Evolutionary conservation across 2,329 filamentous ascomycete species (phyloP), one percentile per base, ranked within the genome.

Genomic region (Chrysoporthe puriensis): DNA sequence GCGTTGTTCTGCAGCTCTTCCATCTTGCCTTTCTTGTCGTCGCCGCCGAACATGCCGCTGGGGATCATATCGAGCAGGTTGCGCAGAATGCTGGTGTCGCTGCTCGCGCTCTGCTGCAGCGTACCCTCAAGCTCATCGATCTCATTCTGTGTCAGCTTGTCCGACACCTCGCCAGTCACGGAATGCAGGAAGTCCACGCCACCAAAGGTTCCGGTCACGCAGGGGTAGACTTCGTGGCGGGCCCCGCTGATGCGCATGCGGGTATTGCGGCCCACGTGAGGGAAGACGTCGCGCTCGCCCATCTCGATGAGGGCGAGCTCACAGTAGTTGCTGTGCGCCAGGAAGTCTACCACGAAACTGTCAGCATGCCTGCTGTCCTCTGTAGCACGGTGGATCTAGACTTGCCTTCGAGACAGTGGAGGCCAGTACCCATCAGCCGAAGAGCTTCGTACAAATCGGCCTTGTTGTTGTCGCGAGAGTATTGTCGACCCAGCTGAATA

Each of bases 151-250:
- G 91, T 94, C 69, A 94, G 83, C 81, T 97, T 97, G 79, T 97
- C 94, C 50, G 91, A 91, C 63, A 97, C 88, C 81, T 90, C 88
- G 68, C 88, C 87, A 58, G 87, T 92, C 42, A 97, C 94, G 0
- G 92, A 96, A 81, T 97, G 93, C 69, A 97, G 82, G 80, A 97
- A 97, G 75, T 97, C 95, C 16, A 97, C 94, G 71, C 94, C 94
- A 70, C 94, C 94, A 78, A 97, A 97, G 7, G 94, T 97, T 69
- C 95, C 94, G 1, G 94, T 97, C 57, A 97, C 86, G 70, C 95
- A 82, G 7, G 94, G 94, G 73, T 91, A 97, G 69, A 97, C 92
- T 4, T 84, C 75, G 44, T 83, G 76, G 32, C 84, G 84, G 67
- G 87, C 90, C 57, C 91, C 93, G 44, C 85, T 82, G 40, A 97